These are phyloP conservation scores for Pseudocercospora fuligena DNA, from an alignment of 2,329 filamentous ascomycete genomes.

Conservation along the genomic window DNA sequence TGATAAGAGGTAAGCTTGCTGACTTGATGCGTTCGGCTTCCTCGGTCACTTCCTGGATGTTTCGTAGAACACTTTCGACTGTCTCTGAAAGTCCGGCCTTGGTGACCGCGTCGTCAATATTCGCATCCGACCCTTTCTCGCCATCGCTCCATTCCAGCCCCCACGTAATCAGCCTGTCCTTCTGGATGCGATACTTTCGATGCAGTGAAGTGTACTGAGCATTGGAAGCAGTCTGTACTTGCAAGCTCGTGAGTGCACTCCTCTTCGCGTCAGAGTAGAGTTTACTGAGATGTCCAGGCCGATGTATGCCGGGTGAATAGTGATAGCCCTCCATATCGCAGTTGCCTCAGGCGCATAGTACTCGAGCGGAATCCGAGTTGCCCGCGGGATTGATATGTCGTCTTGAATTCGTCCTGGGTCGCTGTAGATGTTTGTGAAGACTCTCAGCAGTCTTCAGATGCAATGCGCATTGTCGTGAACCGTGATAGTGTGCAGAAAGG, in stretches of 20 bases:
- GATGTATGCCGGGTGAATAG: slow-evolving; percentile 25
- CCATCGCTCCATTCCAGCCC: slow-evolving; percentile 81
- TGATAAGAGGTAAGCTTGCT: slow-evolving; percentile 38
- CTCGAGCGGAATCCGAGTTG: slow-evolving; percentile 5
- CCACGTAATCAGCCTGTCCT: slow-evolving; percentile 78
- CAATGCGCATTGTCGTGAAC: not conserved
- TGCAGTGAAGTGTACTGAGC: slow-evolving; percentile 74
- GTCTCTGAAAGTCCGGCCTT: slow-evolving; percentile 74
- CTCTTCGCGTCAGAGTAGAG: slow-evolving; percentile 83
- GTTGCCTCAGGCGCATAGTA: slow-evolving; percentile 13
- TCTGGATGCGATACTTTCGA: slow-evolving; percentile 78
- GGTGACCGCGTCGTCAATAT: slow-evolving; percentile 73
- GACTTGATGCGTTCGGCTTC: slow-evolving; percentile 74
- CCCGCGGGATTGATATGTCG: not conserved
- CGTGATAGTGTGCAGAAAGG: not conserved
- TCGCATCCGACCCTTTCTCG: slow-evolving; percentile 63
- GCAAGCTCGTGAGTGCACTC: slow-evolving; percentile 63
- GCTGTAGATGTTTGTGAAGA: not conserved
- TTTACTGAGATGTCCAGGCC: slow-evolving; percentile 59
- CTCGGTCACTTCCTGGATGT: slow-evolving; percentile 78
- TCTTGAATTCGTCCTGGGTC: not conserved
- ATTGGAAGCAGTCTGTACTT: slow-evolving; percentile 61
- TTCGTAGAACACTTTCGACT: slow-evolving; percentile 77
- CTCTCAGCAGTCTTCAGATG: not conserved
- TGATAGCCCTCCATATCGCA: slow-evolving; percentile 19